Percentiles rank a stretch among this genome's conserved stretches.
Evolutionary conservation across 192 early-diverging fungal genomes (phyloP).

Genomic region (Dissophora ornata): DNA sequence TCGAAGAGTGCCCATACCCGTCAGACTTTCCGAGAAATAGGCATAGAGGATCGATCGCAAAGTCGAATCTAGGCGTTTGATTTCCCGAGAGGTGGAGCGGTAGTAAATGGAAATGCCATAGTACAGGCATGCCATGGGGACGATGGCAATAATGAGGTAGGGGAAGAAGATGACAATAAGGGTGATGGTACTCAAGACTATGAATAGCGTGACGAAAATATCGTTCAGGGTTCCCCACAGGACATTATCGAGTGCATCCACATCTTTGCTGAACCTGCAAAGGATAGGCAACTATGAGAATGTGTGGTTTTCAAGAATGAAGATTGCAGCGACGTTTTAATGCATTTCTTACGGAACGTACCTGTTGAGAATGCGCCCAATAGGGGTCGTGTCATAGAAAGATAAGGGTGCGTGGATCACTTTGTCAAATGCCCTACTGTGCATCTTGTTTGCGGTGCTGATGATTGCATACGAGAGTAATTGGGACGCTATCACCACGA

Average conservation of each 20-base stretch:
- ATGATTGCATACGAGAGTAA: conserved; percentile 41
- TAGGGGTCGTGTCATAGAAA: conserved; percentile 89
- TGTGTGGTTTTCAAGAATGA: too few species aligned
- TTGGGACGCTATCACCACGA: conserved; percentile 5
- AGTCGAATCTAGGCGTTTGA: conserved; percentile 85
- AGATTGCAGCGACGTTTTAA: too few species aligned
- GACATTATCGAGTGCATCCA: conserved; percentile 73
- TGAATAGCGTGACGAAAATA: conserved; percentile 37
- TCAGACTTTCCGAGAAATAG: conserved; percentile 76
- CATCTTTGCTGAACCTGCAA: conserved; percentile 66
- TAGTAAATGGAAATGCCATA: conserved; percentile 76
- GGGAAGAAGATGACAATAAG: conserved; percentile 64
- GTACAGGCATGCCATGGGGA: conserved; percentile 78
- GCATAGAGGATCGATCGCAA: conserved; percentile 80
- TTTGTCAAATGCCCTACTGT: conserved; percentile 71
- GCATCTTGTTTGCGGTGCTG: conserved; percentile 66
- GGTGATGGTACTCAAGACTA: conserved; percentile 55
- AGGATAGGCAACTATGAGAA: background rate
- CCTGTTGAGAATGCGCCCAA: conserved; percentile 87
- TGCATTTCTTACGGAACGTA: background rate
- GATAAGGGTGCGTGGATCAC: conserved; percentile 69
- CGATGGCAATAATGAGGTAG: conserved; percentile 70
- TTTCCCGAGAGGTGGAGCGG: conserved; percentile 77
- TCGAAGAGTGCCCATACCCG: conserved; percentile 82
- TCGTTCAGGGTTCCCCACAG: conserved; percentile 44